Conservation (phyloP, 2,329 filamentous ascomycete species). For the Sporothrix variecibatus region DNA sequence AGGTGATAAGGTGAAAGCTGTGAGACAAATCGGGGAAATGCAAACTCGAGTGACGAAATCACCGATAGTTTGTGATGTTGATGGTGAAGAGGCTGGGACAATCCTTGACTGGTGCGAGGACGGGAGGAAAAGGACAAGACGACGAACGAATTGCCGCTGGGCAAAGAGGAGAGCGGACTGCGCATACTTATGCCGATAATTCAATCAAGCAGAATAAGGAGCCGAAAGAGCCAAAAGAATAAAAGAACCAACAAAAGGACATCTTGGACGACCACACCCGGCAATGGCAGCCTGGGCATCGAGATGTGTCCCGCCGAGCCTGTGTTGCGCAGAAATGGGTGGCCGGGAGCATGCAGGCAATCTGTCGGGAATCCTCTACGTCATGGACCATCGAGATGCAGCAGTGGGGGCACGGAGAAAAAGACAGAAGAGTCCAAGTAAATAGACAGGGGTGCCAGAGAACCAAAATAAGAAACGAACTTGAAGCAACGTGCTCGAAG, state of each 20-base stretch:
- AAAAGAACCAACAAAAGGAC: neutral
- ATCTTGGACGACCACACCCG: neutral
- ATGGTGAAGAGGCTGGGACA: neutral
- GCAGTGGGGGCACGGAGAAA: neutral
- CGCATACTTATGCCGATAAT: neutral
- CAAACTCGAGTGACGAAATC: neutral
- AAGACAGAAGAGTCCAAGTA: neutral
- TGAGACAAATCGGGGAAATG: neutral
- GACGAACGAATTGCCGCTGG: neutral
- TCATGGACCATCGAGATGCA: conserved; percentile 1
- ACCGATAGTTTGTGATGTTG: neutral
- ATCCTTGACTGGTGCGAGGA: neutral
- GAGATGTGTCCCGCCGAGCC: neutral
- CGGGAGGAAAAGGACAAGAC: neutral
- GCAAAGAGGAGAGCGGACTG: neutral
- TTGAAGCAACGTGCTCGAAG: no score
- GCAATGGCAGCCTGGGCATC: neutral
- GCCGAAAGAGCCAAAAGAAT: neutral
- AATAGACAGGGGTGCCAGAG: neutral
- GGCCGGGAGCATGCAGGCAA: neutral
- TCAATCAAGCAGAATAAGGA: neutral
- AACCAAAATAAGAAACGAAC: neutral
- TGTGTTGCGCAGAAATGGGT: neutral
- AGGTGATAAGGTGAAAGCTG: neutral
- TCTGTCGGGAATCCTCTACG: neutral